phyloP scores from a whole-genome alignment of 345 rosid genomes.

The Salix caprea region DNA sequence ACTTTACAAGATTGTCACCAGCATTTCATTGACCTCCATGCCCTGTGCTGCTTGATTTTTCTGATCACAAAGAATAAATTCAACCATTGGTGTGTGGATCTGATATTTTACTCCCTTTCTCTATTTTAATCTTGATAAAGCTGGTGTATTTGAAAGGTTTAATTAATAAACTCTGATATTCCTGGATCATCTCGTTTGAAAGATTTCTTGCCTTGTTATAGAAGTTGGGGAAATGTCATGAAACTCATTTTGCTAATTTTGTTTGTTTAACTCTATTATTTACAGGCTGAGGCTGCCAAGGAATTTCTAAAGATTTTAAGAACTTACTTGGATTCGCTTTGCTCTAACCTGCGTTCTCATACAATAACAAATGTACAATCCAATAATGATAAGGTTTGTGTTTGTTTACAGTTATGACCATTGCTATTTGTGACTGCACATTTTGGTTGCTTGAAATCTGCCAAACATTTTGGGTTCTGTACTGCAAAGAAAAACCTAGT shows the following conservation, averaged over 20 bases:
- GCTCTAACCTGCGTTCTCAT: constrained; percentile 84
- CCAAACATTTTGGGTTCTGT: not conserved
- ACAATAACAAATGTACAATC: constrained; percentile 97
- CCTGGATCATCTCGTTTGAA: no score
- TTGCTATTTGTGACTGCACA: not conserved
- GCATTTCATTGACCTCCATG: not conserved
- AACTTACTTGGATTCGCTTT: constrained; percentile 75
- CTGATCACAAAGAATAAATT: not conserved
- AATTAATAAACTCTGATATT: no score
- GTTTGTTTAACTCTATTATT: not conserved
- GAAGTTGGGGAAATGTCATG: no score
- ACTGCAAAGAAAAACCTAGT: not conserved
- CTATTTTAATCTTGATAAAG: not conserved
- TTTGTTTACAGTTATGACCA: not conserved
- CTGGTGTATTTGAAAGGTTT: not conserved
- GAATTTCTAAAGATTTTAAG: constrained; percentile 67
- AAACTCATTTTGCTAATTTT: not conserved
- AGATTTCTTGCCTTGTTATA: not conserved
- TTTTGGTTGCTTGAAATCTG: not conserved
- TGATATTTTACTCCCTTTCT: not conserved
- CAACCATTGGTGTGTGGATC: not conserved
- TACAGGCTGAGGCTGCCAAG: constrained; percentile 81
- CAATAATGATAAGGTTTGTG: constrained; percentile 83
- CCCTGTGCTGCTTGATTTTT: not conserved
- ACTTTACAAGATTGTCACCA: not conserved